phyloP scores from a whole-genome alignment of 2,329 filamentous ascomycete genomes.

The Monilinia laxa region DNA sequence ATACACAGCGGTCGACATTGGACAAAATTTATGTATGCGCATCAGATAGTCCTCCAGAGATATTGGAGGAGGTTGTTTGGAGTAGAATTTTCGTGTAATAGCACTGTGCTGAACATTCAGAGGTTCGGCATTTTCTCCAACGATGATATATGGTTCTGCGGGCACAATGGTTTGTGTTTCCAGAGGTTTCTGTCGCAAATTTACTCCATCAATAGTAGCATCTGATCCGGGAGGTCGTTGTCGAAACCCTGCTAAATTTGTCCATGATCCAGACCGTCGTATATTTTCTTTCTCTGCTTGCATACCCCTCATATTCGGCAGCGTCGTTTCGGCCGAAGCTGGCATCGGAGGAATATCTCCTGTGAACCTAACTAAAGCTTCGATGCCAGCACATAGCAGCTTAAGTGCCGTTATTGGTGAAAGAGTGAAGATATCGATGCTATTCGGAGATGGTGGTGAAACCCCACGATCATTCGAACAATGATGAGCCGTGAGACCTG shows the following conservation, averaged over 20 bases:
- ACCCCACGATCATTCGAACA: slow-evolving; percentile 34
- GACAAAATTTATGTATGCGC: slow-evolving; percentile 86
- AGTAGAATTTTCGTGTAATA: slow-evolving; percentile 91
- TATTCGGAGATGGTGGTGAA: slow-evolving; percentile 41
- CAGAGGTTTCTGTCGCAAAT: slow-evolving; percentile 44
- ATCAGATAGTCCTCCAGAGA: slow-evolving; percentile 79
- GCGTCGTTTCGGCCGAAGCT: slow-evolving; percentile 60
- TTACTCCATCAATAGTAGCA: slow-evolving; percentile 56
- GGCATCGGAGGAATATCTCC: slow-evolving; percentile 68
- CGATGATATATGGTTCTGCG: slow-evolving; percentile 54
- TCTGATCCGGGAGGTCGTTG: slow-evolving; percentile 39
- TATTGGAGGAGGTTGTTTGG: slow-evolving; percentile 81
- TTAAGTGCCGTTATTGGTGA: slow-evolving; percentile 73
- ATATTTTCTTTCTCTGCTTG: slow-evolving; percentile 62
- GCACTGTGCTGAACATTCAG: slow-evolving; percentile 77
- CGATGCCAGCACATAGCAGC: slow-evolving; percentile 70
- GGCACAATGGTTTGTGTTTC: slow-evolving; percentile 32
- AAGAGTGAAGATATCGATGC: slow-evolving; percentile 70
- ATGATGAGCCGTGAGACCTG: slow-evolving; percentile 32
- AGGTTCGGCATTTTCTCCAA: slow-evolving; percentile 69
- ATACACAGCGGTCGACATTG: slow-evolving; percentile 91
- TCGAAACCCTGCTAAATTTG: slow-evolving; percentile 36
- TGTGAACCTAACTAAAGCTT: slow-evolving; percentile 57
- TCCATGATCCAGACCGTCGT: slow-evolving; percentile 57
- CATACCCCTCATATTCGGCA: slow-evolving; percentile 65